A percentile compares a stretch with the other conserved stretches of the same genome.
phyloP scores from a whole-genome alignment of 1,284 basidiomycete species.

The Mycosarcoma maydis region DNA sequence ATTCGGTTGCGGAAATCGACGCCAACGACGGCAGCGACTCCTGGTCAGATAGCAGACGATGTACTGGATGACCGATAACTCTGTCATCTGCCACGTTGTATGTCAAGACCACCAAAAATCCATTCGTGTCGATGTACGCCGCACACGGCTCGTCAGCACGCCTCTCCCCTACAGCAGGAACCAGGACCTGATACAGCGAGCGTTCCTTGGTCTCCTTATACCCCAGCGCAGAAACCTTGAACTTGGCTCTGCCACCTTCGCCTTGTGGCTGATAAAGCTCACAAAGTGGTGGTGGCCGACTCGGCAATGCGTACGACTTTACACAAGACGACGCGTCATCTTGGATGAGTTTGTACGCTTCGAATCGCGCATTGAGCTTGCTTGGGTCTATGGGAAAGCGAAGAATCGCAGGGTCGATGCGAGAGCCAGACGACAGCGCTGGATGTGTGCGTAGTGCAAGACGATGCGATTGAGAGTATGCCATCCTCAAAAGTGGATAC shows the following conservation, averaged over 20 bases:
- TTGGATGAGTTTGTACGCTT: slow-evolving; percentile 48
- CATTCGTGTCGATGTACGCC: slow-evolving; percentile 37
- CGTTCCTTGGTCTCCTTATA: slow-evolving; percentile 50
- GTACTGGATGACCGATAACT: slow-evolving; percentile 25
- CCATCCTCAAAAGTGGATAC: slow-evolving; percentile 12
- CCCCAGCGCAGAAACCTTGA: slow-evolving; percentile 21
- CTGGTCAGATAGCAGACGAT: slow-evolving; percentile 5
- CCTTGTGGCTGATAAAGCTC: slow-evolving; percentile 23
- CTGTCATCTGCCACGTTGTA: slow-evolving; percentile 13
- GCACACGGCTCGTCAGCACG: slow-evolving; percentile 24
- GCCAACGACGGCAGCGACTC: slow-evolving; percentile 19
- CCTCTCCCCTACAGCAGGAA: slow-evolving; percentile 11
- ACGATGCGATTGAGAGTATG: slow-evolving; percentile 31
- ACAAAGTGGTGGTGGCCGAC: slow-evolving; percentile 16
- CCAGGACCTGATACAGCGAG: slow-evolving; percentile 27
- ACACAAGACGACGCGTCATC: slow-evolving; percentile 7
- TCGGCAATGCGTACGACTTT: slow-evolving; percentile 19
- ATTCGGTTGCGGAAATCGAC: slow-evolving; percentile 24
- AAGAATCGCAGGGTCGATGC: background rate
- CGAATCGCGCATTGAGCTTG: slow-evolving; percentile 38
- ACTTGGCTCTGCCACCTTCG: background rate
- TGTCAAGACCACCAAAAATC: slow-evolving; percentile 31
- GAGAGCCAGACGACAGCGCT: background rate
- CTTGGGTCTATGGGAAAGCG: slow-evolving; percentile 18
- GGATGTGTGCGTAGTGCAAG: slow-evolving; percentile 5